phyloP scores from a whole-genome alignment of 2,329 filamentous ascomycete species.

The Beauveria sp. region DNA sequence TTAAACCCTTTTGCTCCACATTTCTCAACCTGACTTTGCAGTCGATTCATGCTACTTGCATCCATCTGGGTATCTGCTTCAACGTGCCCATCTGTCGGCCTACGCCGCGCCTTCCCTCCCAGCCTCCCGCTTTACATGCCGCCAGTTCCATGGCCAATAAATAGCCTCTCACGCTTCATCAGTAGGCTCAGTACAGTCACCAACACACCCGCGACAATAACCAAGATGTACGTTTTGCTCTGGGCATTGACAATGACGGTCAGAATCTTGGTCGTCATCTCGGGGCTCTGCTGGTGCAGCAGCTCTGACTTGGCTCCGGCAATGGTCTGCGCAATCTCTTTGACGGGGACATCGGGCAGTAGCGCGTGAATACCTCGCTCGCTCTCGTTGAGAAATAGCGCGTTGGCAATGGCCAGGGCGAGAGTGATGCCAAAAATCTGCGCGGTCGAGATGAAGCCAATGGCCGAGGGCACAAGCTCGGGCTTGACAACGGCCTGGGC shows the following conservation, averaged over 20 bases:
- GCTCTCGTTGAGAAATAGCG: conserved; percentile 26
- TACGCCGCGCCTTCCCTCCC: too few species aligned
- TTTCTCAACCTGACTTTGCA: too few species aligned
- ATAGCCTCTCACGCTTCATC: background rate
- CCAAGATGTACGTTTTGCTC: conserved; percentile 14
- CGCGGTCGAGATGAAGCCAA: conserved; percentile 28
- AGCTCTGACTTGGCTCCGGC: conserved; percentile 13
- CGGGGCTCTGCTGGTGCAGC: conserved; percentile 9
- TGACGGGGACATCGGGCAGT: conserved; percentile 17
- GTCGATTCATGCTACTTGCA: background rate
- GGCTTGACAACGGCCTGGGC: conserved; percentile 25
- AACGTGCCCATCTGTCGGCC: background rate
- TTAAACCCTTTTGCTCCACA: too few species aligned
- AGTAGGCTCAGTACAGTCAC: background rate
- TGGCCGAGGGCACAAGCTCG: conserved; percentile 20
- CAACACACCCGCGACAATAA: conserved; percentile 13
- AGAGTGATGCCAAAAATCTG: conserved; percentile 27
- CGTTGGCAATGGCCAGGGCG: conserved; percentile 25
- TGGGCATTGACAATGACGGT: conserved; percentile 20
- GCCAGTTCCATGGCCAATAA: background rate
- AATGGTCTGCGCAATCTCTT: conserved; percentile 20
- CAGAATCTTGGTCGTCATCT: conserved; percentile 16
- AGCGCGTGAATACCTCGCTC: background rate
- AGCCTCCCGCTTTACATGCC: background rate
- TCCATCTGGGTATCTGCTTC: background rate